Evolutionary conservation across 2,329 filamentous ascomycete species (phyloP).

Genomic region (Ustulina deusta): DNA sequence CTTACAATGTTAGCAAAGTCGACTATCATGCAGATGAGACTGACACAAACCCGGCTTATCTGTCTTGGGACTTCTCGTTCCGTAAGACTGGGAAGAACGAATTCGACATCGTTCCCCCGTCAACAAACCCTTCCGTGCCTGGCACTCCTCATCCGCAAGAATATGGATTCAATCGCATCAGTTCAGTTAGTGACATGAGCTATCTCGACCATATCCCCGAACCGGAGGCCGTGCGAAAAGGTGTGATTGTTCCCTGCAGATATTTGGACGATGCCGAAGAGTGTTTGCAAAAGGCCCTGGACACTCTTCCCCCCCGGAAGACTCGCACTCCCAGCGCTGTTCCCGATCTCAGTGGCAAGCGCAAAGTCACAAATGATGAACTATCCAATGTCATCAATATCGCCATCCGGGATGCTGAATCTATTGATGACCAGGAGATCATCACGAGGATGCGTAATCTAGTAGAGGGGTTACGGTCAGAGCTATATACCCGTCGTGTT

Average conservation of each 20-base stretch:
- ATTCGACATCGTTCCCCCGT: slow-evolving; percentile 83
- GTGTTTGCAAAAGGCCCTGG: slow-evolving; percentile 82
- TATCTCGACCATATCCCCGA: slow-evolving; percentile 81
- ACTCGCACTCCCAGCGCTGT: slow-evolving; percentile 71
- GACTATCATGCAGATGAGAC: slow-evolving; percentile 86
- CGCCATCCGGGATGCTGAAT: slow-evolving; percentile 89
- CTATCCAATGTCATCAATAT: slow-evolving; percentile 93
- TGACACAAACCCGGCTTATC: slow-evolving; percentile 71
- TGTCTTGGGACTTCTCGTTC: slow-evolving; percentile 96
- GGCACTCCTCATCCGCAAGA: slow-evolving; percentile 73
- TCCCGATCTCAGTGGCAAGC: slow-evolving; percentile 79
- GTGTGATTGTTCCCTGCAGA: slow-evolving; percentile 92
- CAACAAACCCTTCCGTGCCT: slow-evolving; percentile 86
- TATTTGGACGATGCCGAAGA: slow-evolving; percentile 97
- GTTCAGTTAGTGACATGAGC: slow-evolving; percentile 97
- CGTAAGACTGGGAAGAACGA: slow-evolving; percentile 93
- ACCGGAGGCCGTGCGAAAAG: slow-evolving; percentile 85
- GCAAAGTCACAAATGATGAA: slow-evolving; percentile 77
- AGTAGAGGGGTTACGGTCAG: slow-evolving; percentile 83
- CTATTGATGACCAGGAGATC: slow-evolving; percentile 82
- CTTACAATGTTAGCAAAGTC: slow-evolving; percentile 89
- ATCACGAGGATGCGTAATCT: slow-evolving; percentile 80
- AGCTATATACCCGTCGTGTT: slow-evolving; percentile 83
- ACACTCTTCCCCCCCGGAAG: slow-evolving; percentile 79
- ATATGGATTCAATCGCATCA: slow-evolving; percentile 80